These are phyloP conservation scores for Cryptococcus deneoformans DNA, from an alignment of 1,284 basidiomycete genomes.

Conservation along the genomic window DNA sequence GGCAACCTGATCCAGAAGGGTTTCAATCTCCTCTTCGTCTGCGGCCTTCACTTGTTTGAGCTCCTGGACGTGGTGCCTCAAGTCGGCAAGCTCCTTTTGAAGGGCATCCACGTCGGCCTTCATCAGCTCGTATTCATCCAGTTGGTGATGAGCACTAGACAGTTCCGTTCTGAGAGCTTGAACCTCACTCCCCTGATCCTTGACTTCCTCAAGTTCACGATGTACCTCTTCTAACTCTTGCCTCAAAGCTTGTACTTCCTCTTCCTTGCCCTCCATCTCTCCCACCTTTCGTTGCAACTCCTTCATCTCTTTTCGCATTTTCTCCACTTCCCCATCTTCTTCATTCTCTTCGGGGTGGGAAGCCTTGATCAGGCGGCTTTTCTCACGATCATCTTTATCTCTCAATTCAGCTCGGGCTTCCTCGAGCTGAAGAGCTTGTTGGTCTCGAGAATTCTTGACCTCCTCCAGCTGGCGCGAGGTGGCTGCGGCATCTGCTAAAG, in stretches of 20 bases:
- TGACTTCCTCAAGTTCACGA: slow-evolving; percentile 5
- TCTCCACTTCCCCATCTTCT: slow-evolving; percentile 1
- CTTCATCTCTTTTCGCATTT: neutral
- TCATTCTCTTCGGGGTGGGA: neutral
- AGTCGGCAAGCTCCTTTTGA: slow-evolving; percentile 5
- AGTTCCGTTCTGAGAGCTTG: slow-evolving; percentile 12
- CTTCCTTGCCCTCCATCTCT: neutral
- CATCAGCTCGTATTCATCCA: slow-evolving; percentile 3
- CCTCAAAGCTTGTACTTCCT: slow-evolving; percentile 3
- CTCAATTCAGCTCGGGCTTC: neutral
- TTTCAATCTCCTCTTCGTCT: slow-evolving; percentile 26
- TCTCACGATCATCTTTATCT: neutral
- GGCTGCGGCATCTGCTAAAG: slow-evolving; percentile 18
- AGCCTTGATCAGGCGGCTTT: neutral
- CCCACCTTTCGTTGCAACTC: neutral
- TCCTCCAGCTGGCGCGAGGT: slow-evolving; percentile 14
- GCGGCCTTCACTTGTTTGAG: slow-evolving; percentile 16
- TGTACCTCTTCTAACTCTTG: slow-evolving; percentile 12
- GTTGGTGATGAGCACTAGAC: slow-evolving; percentile 8
- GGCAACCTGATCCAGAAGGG: slow-evolving; percentile 11
- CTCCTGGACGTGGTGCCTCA: slow-evolving; percentile 10
- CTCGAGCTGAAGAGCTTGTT: slow-evolving; percentile 8
- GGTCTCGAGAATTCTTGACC: neutral
- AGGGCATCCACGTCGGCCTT: neutral
- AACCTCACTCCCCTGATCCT: neutral